Base-by-base conservation (phyloP, 2,329 filamentous ascomycete species). In the Biscogniauxia sp. region DNA sequence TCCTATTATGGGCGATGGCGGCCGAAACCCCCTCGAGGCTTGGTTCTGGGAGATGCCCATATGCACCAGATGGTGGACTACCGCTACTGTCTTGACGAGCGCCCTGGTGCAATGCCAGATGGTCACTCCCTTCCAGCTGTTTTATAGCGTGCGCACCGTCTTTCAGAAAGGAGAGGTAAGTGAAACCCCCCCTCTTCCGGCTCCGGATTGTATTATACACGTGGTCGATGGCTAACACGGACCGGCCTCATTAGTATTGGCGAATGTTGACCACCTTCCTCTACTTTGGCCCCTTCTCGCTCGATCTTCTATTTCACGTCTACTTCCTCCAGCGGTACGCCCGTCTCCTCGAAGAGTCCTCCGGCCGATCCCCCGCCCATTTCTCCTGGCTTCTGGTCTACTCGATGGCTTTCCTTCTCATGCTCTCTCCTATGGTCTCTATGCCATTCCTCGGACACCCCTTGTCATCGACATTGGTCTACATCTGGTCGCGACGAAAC, bases 11-110 rank as follows among this genome's bases (percentile, higher is more conserved):
- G 77, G 78, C 61, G 84, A 85, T 60, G 84, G 82, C 67, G 85
- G 83, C 61, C 81, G 83, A 57, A 80, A 97, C 72, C 95, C 94
- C 51, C 84, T 99, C 7, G 95, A 98, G 77, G 90, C 94, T 68
- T 99, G 95, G 95, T 98, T 97, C 77, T 97, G 92, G 84, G 95
- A 99, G 76, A 97, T 97, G 90, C 95, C 95, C 3, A 87, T 95
- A 25, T 96, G 93, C 77, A 99, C 95, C 45, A 84, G 95, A 63
- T 96, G 91, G 89, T 99, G 95, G 95, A 98, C 95, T 20, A 93
- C 92, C 23, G 93, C 93, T 4, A 96, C 93, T 0, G 88, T 98
- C 51, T 80, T 92, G 60, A 95, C 90, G 11, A 96, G 93, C 68
- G 87, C 93, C 17, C 80, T 98, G 68, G 93, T 98, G 5, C 95